These are phyloP conservation scores for Grifola frondosa DNA, from an alignment of 1,284 basidiomycete genomes.

Conservation along the genomic window DNA sequence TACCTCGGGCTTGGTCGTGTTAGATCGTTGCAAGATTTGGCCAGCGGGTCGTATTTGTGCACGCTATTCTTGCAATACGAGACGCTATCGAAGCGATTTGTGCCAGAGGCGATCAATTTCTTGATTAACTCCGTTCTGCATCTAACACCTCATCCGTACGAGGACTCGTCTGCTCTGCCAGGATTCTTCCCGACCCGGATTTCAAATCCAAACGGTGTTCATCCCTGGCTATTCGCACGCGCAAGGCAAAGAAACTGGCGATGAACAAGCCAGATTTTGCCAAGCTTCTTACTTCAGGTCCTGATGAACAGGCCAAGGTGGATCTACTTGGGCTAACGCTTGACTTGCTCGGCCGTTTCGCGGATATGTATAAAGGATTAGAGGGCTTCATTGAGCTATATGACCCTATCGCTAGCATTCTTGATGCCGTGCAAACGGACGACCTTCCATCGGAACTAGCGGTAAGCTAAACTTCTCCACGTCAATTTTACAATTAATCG, in stretches of 20 bases:
- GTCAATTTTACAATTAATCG: not conserved
- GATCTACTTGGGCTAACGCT: constrained; percentile 65
- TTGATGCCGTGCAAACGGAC: constrained; percentile 53
- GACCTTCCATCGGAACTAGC: constrained; percentile 52
- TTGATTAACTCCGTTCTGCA: constrained; percentile 69
- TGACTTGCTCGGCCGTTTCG: constrained; percentile 63
- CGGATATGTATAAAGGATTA: constrained; percentile 74
- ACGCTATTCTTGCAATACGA: constrained; percentile 86
- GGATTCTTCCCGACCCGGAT: constrained; percentile 73
- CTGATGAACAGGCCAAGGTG: constrained; percentile 66
- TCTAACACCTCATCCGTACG: constrained; percentile 65
- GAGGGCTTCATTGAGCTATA: constrained; percentile 87
- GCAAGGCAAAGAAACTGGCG: constrained; percentile 40
- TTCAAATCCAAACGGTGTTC: constrained; percentile 50
- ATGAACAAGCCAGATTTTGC: constrained; percentile 49
- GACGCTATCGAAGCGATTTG: constrained; percentile 77
- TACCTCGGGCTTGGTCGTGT: constrained; percentile 88
- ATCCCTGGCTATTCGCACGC: constrained; percentile 40
- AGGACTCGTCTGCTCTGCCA: constrained; percentile 49
- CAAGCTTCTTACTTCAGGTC: no score
- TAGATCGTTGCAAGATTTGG: constrained; percentile 72
- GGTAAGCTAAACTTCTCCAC: constrained; percentile 41
- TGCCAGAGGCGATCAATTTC: constrained; percentile 92
- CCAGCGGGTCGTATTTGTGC: constrained; percentile 87
- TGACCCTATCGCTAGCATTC: constrained; percentile 59